Evolutionary conservation across 805 yeast genomes (phyloP).

Genomic region (Metschnikowia henanensis): DNA sequence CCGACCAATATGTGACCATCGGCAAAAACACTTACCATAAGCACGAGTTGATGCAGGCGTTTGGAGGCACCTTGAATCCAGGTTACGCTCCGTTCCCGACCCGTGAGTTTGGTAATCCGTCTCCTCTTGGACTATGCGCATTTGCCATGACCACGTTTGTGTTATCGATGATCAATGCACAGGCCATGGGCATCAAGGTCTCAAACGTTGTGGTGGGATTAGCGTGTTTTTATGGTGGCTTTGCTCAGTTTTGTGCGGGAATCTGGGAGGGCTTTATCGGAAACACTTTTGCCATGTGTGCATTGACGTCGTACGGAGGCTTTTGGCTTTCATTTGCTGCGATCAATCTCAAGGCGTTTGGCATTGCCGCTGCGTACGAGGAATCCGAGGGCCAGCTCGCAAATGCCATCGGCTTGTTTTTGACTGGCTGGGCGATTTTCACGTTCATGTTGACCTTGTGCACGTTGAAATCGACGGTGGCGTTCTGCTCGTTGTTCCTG

Average conservation of each 20-base stretch:
- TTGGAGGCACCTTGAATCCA: slow-evolving; percentile 38
- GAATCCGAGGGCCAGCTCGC: slow-evolving; percentile 26
- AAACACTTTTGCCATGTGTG: slow-evolving; percentile 21
- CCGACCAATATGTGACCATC: slow-evolving; percentile 32
- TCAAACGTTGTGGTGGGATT: slow-evolving; percentile 19
- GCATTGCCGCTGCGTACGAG: slow-evolving; percentile 49
- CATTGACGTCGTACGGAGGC: slow-evolving; percentile 45
- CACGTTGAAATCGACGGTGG: slow-evolving; percentile 40
- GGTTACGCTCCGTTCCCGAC: slow-evolving; percentile 41
- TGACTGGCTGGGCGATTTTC: slow-evolving; percentile 42
- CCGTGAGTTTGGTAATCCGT: slow-evolving; percentile 47
- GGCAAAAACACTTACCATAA: slow-evolving; percentile 31
- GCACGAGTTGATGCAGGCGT: slow-evolving; percentile 38
- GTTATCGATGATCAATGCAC: slow-evolving; percentile 21
- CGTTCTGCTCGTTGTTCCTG: slow-evolving; percentile 33
- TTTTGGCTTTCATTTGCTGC: slow-evolving; percentile 72
- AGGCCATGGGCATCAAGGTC: slow-evolving; percentile 20
- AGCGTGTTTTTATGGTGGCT: slow-evolving; percentile 22
- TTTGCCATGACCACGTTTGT: slow-evolving; percentile 22
- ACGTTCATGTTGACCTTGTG: slow-evolving; percentile 36
- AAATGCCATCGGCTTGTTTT: slow-evolving; percentile 37
- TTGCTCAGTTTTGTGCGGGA: slow-evolving; percentile 21
- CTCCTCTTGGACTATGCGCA: slow-evolving; percentile 22
- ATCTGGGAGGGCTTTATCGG: slow-evolving; percentile 22
- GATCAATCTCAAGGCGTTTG: slow-evolving; percentile 57